phyloP scores from a whole-genome alignment of 2,329 filamentous ascomycete species.

The Penicillium sp. region DNA sequence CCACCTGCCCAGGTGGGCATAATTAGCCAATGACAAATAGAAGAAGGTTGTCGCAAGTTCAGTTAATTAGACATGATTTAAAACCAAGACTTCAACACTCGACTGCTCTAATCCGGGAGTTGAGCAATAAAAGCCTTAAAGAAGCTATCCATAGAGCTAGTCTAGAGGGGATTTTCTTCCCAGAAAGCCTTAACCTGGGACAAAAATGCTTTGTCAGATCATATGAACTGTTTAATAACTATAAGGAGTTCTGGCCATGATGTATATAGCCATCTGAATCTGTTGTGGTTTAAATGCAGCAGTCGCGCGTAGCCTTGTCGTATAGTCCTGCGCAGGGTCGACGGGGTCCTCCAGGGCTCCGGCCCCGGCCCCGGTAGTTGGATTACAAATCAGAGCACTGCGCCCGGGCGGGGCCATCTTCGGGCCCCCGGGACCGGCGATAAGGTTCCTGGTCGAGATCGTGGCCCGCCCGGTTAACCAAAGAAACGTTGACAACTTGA shows the following conservation, averaged over 20 bases:
- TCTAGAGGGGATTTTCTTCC: neutral
- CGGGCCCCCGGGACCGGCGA: neutral
- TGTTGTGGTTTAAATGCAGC: neutral
- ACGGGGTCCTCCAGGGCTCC: neutral
- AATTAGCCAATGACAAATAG: neutral
- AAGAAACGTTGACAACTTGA: neutral
- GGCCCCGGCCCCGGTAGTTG: neutral
- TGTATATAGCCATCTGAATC: neutral
- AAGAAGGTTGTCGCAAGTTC: neutral
- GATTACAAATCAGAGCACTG: neutral
- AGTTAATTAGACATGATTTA: neutral
- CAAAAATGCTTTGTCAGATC: neutral
- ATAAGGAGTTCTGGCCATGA: neutral
- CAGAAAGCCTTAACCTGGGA: neutral
- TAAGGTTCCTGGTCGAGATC: conserved; percentile 19
- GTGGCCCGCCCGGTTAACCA: conserved; percentile 22
- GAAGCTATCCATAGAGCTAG: neutral
- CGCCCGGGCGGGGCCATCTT: no score
- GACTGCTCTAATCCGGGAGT: neutral
- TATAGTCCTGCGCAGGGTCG: neutral
- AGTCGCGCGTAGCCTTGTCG: neutral
- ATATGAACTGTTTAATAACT: neutral
- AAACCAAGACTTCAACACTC: neutral
- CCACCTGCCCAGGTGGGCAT: neutral
- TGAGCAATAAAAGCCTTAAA: neutral